Conservation (phyloP, 331 rosid genomes). For the Acacia concinna region DNA sequence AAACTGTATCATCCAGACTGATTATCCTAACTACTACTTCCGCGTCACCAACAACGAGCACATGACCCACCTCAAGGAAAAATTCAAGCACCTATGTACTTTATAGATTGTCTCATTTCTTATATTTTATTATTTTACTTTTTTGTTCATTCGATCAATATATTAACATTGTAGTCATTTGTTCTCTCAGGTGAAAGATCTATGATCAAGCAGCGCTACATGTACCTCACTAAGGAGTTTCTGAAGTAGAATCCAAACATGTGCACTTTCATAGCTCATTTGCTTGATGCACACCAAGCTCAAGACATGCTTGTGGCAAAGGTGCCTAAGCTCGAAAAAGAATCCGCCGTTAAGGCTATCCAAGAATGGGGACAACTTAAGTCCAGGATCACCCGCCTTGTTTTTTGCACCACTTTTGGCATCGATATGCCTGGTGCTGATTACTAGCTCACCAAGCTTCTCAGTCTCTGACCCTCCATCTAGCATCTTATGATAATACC, state of each 20-base stretch:
- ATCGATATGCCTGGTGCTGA: slow-evolving; percentile 13
- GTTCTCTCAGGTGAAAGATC: slow-evolving; percentile 9
- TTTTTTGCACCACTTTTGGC: slow-evolving; percentile 1
- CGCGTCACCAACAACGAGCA: slow-evolving; percentile 29
- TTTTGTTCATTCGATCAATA: no score
- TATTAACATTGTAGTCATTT: no score
- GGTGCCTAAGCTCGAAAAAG: slow-evolving; percentile 11
- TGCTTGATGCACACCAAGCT: neutral
- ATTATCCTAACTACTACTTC: slow-evolving; percentile 30
- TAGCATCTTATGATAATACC: slow-evolving; percentile 16
- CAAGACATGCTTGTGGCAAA: neutral
- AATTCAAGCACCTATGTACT: slow-evolving; percentile 14
- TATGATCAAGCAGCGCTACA: slow-evolving; percentile 16
- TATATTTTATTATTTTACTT: neutral
- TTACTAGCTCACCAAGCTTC: slow-evolving; percentile 15
- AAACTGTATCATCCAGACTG: slow-evolving; percentile 7
- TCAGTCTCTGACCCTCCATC: slow-evolving; percentile 9
- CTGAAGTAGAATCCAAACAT: slow-evolving; percentile 22
- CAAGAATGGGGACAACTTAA: slow-evolving; percentile 22
- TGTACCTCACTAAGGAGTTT: neutral
- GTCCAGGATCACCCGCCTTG: slow-evolving; percentile 7
- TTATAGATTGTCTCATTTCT: neutral
- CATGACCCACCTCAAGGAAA: slow-evolving; percentile 16
- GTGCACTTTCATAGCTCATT: slow-evolving; percentile 7
- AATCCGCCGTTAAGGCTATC: neutral